Percentiles rank a stretch among this genome's conserved stretches.
Conservation (phyloP, 176 grass and related monocot species). For the Oryza nivara region DNA sequence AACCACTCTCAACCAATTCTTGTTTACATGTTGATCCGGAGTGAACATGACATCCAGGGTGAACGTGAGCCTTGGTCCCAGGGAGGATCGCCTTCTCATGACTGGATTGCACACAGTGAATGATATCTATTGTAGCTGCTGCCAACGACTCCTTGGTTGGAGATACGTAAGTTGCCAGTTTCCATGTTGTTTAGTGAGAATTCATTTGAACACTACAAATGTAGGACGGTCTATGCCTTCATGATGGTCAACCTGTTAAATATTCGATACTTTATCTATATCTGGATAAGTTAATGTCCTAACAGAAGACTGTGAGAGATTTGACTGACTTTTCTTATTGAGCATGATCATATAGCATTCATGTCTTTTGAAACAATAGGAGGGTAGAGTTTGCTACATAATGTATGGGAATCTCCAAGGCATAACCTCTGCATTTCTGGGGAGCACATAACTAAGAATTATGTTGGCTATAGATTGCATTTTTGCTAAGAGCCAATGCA, state of each 20-base stretch:
- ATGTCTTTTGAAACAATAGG: neutral
- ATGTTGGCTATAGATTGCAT: neutral
- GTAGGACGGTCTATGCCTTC: neutral
- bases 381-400: neutral
- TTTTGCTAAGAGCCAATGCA: neutral
- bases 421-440: neutral
- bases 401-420: neutral
- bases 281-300: neutral
- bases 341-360: constrained; percentile 1
- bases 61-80: constrained; percentile 78
- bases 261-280: neutral
- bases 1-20: neutral
- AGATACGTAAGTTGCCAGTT: constrained; percentile 75
- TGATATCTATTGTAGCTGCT: constrained; percentile 92
- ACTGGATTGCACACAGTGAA: constrained; percentile 90
- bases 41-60: constrained; percentile 61
- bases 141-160: constrained; percentile 81
- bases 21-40: constrained; percentile 41
- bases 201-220: constrained; percentile 29
- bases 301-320: neutral
- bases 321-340: neutral
- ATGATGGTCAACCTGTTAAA: neutral
- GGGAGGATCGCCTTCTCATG: constrained; percentile 77
- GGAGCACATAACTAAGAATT: neutral
- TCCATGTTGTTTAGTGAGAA: neutral